Evolutionary conservation across 345 rosid genomes (phyloP), one percentile per base, ranked within the genome.

Genomic region (Acer saccharum): DNA sequence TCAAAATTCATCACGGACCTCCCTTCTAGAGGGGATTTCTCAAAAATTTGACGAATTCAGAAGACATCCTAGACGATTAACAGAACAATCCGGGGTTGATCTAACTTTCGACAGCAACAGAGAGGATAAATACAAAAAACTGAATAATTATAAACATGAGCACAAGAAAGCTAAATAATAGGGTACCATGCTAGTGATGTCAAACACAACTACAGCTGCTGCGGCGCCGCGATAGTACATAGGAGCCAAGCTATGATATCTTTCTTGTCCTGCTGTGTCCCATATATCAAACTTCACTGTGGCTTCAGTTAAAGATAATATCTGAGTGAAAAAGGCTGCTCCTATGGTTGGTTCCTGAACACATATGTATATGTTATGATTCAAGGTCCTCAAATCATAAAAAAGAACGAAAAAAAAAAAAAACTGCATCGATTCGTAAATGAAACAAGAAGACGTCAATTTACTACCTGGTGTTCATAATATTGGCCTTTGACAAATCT

Each of bases 181-280:
- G n/a, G n/a, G n/a, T 79, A 89, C 94, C 91, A 13, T 79, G 92
- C 87, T 88, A 44, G 97, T 83, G 83, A 90, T 83, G 76, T 90
- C 97, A 67, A 87, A 90, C 63, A 89, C 89, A 41, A 89, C 88
- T 27, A 92, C 77, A 48, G 97, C 94, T 10, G 92, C 91, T 6
- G 91, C 89, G 0, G 94, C 94, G 2, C 97, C 94, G 7, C 92
- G 90, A 21, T 90, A 92, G 76, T 89, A 92, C 94, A 92, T 89
- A 0, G 97, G 97, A 75, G 97, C 91, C 83, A 92, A 83, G 81
- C 94, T 88, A 66, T 90, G 91, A 76, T 90, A 90, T 54, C 94
- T 76, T 76, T 92, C 97, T 69, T 92, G 97, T 17, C 94, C 97
- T 0, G 94, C 97, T 1, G 94, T 89, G 85, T 92, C 94, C 97